Base-by-base conservation (phyloP, 2,329 filamentous ascomycete genomes). In the Trichoderma endophyticum region DNA sequence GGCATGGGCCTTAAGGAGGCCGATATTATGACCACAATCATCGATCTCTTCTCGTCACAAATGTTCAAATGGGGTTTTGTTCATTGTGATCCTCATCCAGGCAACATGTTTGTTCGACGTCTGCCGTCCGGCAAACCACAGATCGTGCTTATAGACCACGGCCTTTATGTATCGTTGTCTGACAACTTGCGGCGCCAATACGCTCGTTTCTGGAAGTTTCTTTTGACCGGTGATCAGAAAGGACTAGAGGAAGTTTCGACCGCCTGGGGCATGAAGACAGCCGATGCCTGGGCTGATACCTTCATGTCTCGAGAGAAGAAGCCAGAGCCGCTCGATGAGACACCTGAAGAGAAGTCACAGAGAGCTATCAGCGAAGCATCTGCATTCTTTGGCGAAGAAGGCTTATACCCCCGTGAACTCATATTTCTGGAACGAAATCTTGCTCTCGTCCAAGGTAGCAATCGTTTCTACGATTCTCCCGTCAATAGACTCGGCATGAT, bases 1-100 rank as follows among this genome's bases (percentile, higher is more conserved):
- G 70, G 54, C 8, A 68, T 71, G 70, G 70, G 70, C 15, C 62
- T 71, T 1, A 61, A 60, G 1, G 70, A 26, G 6, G 70, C 34
- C 21, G 70, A 71, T 15, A 34, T 71, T 36, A 71, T 71, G 70
- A 51, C 26, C 6, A 71, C 70, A 0, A 28, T 71, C 36, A 68
- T 71, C 15, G 70, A 71, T 4, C 63, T 71, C 6, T 71, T 71
- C 36, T 71, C 70, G 5, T 71, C 70, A 21, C 70, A 71, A 61
- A 71, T 71, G 70, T 71, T 71, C 54, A 66, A 71, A 71, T 71
- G 63, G 70, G 70, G 70, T 2, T 71, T 71, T 24, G 70, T 71
- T 2, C 70, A 71, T 34, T 71, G 70, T 24, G 70, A 71, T 21
- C 70, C 70, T 26, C 70, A 71, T n/a, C 70, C 70, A 1, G 70